Base-by-base conservation (phyloP, 352 stramenopile species). In the Pilasporangium apinafurcum region DNA sequence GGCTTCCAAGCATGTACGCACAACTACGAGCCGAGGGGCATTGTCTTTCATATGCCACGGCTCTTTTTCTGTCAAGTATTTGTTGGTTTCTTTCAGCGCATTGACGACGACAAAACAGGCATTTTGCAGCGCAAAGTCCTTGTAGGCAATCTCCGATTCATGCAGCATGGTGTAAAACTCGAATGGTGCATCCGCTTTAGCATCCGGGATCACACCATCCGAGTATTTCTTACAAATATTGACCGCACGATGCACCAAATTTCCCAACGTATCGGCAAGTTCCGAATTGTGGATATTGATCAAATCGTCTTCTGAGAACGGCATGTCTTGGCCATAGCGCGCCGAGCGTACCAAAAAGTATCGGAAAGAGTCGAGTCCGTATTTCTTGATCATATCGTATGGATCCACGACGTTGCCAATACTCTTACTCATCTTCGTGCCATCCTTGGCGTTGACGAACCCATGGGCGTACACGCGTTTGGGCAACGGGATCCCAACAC, bases 401-500 rank as follows among this genome's bases (percentile, higher is more conserved):
- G 96, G 96, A 49, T 98, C 89, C 40, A 99, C 86, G 16, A 98
- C 94, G 69, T 99, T 99, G 21, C 96, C 96, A 26, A 99, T 70
- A 14, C 89, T 98, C 68, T 99, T 99, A 54, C 87, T 98, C 71
- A 99, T 99, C 77, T 99, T 99, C 48, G 95, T 91, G 20, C 96
- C 95, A 52, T 99, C 94, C 62, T 97, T 98, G 16, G 96, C 98
- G 62, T 93, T 93, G 69, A 98, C 98, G 69, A 98, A 99, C 37
- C 95, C 96, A 66, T 99, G 97, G 7, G 95, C 96, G 62, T 98
- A 98, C 37, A 99, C 74, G 17, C 83, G 72, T 63, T 96, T 91
- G 2, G 96, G 96, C 41, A 98, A 64, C 21, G 93, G 86, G 28
- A 99, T 74, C 21, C 76, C 95, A 24, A 92, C 90, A 45, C 85